These are phyloP conservation scores for Sungouiozyma intestinalis DNA, from an alignment of 805 yeast species.

Conservation along the genomic window DNA sequence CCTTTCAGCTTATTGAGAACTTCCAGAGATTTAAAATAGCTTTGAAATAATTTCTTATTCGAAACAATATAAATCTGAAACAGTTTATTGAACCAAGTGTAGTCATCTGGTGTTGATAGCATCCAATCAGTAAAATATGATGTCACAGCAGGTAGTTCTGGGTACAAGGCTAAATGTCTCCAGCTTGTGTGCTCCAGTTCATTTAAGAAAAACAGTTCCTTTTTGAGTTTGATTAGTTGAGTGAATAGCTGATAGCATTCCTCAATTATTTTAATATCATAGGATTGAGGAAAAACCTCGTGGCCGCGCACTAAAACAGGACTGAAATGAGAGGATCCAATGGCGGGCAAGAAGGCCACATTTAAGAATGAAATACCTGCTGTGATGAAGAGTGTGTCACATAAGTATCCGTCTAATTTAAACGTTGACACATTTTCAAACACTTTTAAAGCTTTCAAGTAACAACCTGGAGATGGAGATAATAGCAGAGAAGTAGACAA, in stretches of 20 bases:
- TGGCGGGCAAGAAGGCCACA: conserved; percentile 10
- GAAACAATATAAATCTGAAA: conserved; percentile 39
- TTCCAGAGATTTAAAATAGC: conserved; percentile 34
- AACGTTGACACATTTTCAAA: conserved; percentile 22
- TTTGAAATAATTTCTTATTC: conserved; percentile 33
- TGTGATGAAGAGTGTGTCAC: conserved; percentile 21
- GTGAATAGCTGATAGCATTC: conserved; percentile 46
- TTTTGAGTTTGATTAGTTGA: conserved; percentile 47
- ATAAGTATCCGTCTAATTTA: conserved; percentile 17
- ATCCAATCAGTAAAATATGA: conserved; percentile 51
- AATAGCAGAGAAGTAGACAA: conserved; percentile 28
- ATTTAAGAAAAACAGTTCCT: conserved; percentile 34
- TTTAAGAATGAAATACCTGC: conserved; percentile 14
- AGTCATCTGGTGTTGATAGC: conserved; percentile 36
- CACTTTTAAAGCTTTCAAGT: conserved; percentile 13
- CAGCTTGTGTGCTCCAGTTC: conserved; percentile 47
- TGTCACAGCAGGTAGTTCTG: conserved; percentile 35
- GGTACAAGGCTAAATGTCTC: conserved; percentile 42
- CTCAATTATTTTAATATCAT: conserved; percentile 32
- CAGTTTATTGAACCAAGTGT: conserved; percentile 49
- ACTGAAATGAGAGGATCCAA: conserved; percentile 14
- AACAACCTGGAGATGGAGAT: conserved; percentile 29
- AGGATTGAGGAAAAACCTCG: conserved; percentile 36
- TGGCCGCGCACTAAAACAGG: conserved; percentile 26
- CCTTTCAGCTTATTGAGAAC: conserved; percentile 31